Percentiles rank a stretch among this genome's conserved stretches.
Evolutionary conservation across 306 rosid genomes (phyloP).

Genomic region (Sicyos edulis): DNA sequence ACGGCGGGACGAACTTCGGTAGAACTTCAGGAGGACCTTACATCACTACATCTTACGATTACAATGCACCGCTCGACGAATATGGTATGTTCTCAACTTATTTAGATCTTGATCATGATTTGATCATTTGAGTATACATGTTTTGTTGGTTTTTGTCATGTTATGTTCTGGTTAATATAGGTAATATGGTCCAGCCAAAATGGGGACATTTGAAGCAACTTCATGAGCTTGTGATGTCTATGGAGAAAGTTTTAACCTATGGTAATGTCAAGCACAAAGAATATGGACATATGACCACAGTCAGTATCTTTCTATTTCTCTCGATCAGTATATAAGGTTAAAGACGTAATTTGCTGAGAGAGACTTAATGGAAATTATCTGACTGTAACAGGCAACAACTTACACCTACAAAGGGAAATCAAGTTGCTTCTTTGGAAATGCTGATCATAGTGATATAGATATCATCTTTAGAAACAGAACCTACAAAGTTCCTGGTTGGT

Average conservation of each 20-base stretch:
- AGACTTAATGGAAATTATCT: too few relatives aligned
- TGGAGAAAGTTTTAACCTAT: constrained; percentile 38
- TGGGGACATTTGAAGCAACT: constrained; percentile 49
- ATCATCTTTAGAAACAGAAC: constrained; percentile 27
- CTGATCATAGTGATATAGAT: constrained; percentile 32
- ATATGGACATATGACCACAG: constrained; percentile 34
- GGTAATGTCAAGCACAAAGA: constrained; percentile 31
- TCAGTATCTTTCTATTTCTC: constrained; percentile 3
- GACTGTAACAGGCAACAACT: constrained; percentile 33
- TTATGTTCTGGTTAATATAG: not conserved
- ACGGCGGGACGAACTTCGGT: constrained; percentile 56
- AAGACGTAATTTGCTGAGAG: too few relatives aligned
- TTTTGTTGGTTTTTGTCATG: not conserved
- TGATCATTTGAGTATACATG: too few relatives aligned
- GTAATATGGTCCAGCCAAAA: constrained; percentile 43
- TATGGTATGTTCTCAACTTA: constrained; percentile 26
- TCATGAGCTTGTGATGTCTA: constrained; percentile 38
- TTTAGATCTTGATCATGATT: not conserved
- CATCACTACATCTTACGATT: constrained; percentile 46
- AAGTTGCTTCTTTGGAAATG: constrained; percentile 43
- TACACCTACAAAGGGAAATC: constrained; percentile 34
- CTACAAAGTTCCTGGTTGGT: constrained; percentile 49
- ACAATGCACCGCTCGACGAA: constrained; percentile 60
- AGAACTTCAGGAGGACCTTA: constrained; percentile 55
- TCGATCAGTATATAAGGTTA: too few relatives aligned